Evolutionary conservation across 257 asterid genomes (phyloP).

Genomic region (Scutellaria barbata): DNA sequence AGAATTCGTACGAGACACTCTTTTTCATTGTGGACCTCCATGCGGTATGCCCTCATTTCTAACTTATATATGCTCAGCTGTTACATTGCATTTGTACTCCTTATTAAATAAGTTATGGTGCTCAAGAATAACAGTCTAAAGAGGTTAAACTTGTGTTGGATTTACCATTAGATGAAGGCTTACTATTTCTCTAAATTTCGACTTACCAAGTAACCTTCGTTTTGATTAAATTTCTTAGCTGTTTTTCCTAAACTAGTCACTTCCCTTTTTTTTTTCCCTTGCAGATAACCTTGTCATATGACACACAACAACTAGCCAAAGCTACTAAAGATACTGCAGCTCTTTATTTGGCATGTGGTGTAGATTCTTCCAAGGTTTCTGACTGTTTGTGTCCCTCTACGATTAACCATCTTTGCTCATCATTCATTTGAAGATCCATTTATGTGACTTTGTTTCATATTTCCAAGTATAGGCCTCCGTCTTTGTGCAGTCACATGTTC

Average conservation of each 20-base stretch:
- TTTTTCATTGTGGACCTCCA: slow-evolving; percentile 99
- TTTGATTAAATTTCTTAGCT: slow-evolving; percentile 1
- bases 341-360: slow-evolving; percentile 96
- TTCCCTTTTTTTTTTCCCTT: slow-evolving; percentile 17
- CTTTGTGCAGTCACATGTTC: slow-evolving; percentile 97
- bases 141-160: slow-evolving; percentile 14
- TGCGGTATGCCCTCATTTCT: slow-evolving; percentile 70
- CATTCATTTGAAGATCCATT: slow-evolving; percentile 17
- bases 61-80: slow-evolving; percentile 17
- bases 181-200: slow-evolving; percentile 19
- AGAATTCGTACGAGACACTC: slow-evolving; percentile 85
- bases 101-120: not conserved
- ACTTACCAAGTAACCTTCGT: slow-evolving; percentile 11
- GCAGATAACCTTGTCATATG: slow-evolving; percentile 92
- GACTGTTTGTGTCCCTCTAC: slow-evolving; percentile 27
- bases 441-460: slow-evolving; percentile 35
- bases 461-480: slow-evolving; percentile 79
- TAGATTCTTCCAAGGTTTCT: slow-evolving; percentile 81
- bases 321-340: slow-evolving; percentile 96
- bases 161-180: slow-evolving; percentile 30
- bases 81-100: slow-evolving; percentile 20
- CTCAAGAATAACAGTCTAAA: slow-evolving; percentile 5
- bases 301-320: slow-evolving; percentile 70
- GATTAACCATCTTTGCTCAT: slow-evolving; percentile 8
- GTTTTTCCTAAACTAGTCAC: slow-evolving; percentile 14